Base-by-base conservation (phyloP, 129 eudicot genomes). In the Centaurea solstitialis region DNA sequence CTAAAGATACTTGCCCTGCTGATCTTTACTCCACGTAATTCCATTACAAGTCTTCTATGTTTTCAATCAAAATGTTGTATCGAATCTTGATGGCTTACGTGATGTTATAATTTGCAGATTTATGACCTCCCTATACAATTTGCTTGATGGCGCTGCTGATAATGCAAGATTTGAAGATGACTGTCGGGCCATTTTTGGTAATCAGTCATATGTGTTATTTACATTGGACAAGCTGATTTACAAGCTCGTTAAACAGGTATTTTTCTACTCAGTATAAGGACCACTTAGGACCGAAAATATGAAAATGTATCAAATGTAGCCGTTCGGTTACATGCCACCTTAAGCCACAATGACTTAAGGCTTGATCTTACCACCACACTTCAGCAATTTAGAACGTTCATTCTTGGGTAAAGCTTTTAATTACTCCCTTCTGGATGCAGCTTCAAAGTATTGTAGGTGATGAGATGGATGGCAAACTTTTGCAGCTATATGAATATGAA, bases 161-260 rank as follows among this genome's bases (percentile, higher is more conserved):
- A 95, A 95, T 79, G 73, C 98, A 75, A 95, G 89, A 78, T 95
- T 89, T 68, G 99, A 95, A 88, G 99, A 95, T 80, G 99, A 95
- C 73, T 95, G 99, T 61, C 92, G 99, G 39, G 89, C 92, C 77
- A 82, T 95, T 59, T 87, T 95, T 76, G 99, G 99, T 69, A 95
- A 95, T 85, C 98, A 95, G 72, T 91, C 99, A 1, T 95, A 95
- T 80, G 93, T 95, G 75, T 80, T 95, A 72, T 95, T 95, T 84
- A 95, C 99, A 28, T 87, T 95, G 90, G 99, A 95, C 85, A 95
- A 95, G 82, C 67, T 95, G 88, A 91, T 95, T 77, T 95, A 88
- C 78, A 95, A 95, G 88, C 82, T 95, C 83, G 98, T 93, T 76
- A 95, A 91, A 83, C 99, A 95, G 98, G 99, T 93, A 82, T 67